Evolutionary conservation across 2,329 filamentous ascomycete genomes (phyloP), one percentile per base, ranked within the genome.

Genomic region (Colletotrichum neosansevieriae): DNA sequence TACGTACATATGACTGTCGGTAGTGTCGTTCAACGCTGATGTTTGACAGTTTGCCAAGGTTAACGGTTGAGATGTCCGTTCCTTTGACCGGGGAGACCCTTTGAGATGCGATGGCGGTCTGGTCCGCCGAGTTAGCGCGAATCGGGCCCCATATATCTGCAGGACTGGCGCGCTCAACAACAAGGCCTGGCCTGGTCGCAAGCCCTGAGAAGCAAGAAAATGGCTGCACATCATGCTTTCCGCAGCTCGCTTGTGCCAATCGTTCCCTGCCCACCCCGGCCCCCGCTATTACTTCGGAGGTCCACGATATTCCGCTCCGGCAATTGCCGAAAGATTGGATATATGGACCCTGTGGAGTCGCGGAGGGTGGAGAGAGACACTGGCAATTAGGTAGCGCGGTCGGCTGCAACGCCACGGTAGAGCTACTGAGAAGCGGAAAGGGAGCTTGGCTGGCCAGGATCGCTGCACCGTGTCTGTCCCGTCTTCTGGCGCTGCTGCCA

Each of bases 321-420:
- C 24, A 24, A 65, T 50, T 56, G 49, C 65, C 65, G 65, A 59
- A 56, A 19, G 32, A 19, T 0, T 17, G 49, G 29, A 29, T 21
- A 51, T n/a, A n/a, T n/a, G n/a, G 2, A 51, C 29, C 21, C 49
- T n/a, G 49, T 36, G 49, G 64, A 15, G 58, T 6, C 13, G n/a
- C 44, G 40, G 32, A 21, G 2, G 9, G 58, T 67, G 63, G 63
- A 47, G 64, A 51, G 32, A 17, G 32, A 34, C 15, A 29, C 54
- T 34, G 19, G 53, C 38, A 21, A 17, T 40, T n/a, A n/a, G n/a
- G n/a, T n/a, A 62, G 50, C 49, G 38, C 15, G 32, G 45, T 58
- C 45, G 34, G 58, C 19, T 67, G 58, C 44, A n/a, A 47, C 59
- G 59, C 64, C 44, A 63, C 51, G 44, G 64, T 19, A 63, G 58